A percentile compares a stretch with the other conserved stretches of the same genome.
Evolutionary conservation across 148 eudicot species (phyloP).

Genomic region (Bassia scoparia): DNA sequence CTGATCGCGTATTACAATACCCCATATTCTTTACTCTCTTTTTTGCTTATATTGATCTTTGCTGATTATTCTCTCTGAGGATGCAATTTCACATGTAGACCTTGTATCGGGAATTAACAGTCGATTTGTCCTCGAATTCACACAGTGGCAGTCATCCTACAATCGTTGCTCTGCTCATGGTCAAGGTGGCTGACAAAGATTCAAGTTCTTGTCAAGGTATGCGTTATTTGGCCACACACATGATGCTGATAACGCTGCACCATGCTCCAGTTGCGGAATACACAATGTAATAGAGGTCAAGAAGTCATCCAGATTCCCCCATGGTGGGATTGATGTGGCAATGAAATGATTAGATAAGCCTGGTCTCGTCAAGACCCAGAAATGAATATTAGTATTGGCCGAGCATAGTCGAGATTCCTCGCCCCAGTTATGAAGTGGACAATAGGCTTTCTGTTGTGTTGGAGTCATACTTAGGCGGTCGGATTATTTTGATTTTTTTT

Average conservation of each 20-base stretch:
- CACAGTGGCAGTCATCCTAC: constrained; percentile 59
- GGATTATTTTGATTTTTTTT: too few relatives aligned
- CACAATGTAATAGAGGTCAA: constrained; percentile 54
- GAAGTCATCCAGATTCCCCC: constrained; percentile 31
- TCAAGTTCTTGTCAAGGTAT: constrained; percentile 52
- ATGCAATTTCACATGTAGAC: constrained; percentile 52
- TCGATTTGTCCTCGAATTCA: constrained; percentile 71
- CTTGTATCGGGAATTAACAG: constrained; percentile 63
- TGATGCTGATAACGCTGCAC: constrained; percentile 8
- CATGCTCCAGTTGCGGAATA: constrained; percentile 32
- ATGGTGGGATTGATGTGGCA: constrained; percentile 88
- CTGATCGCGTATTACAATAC: background rate
- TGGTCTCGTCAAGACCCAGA: constrained; percentile 89
- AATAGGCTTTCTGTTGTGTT: constrained; percentile 51
- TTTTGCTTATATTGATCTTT: background rate
- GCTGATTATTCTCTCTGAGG: constrained; percentile 34
- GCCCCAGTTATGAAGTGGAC: constrained; percentile 47
- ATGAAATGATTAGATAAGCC: constrained; percentile 78
- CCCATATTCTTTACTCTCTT: background rate
- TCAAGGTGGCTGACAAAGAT: constrained; percentile 60
- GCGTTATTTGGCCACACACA: constrained; percentile 73
- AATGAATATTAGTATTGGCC: constrained; percentile 93
- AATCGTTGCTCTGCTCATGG: constrained; percentile 59
- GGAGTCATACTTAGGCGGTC: constrained; percentile 24
- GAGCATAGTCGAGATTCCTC: constrained; percentile 40